A percentile compares a stretch with the other conserved stretches of the same genome.
Evolutionary conservation across 2,329 filamentous ascomycete species (phyloP).

Genomic region (Neospermospora avenae): DNA sequence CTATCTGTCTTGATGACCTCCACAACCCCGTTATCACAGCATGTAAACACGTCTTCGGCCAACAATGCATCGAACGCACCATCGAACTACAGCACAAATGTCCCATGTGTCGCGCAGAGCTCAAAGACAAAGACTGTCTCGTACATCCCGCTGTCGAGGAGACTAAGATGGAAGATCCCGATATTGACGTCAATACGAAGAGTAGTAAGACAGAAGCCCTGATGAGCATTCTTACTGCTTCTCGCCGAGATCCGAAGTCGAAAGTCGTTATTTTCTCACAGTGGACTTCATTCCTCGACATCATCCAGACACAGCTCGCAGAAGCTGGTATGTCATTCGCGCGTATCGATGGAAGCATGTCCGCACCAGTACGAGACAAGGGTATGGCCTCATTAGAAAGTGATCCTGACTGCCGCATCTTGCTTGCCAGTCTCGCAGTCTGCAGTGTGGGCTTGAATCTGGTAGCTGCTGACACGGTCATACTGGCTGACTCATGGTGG

Average conservation of each 20-base stretch:
- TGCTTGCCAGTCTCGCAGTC: constrained; percentile 79
- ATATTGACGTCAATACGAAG: constrained; percentile 60
- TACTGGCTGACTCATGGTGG: constrained; percentile 87
- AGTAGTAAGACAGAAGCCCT: constrained; percentile 83
- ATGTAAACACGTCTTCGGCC: constrained; percentile 80
- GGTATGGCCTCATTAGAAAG: constrained; percentile 65
- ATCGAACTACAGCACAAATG: constrained; percentile 76
- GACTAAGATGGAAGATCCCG: constrained; percentile 38
- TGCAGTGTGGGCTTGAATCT: constrained; percentile 85
- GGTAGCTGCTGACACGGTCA: constrained; percentile 80
- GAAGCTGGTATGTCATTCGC: constrained; percentile 59
- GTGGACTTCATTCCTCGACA: constrained; percentile 71
- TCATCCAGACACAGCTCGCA: constrained; percentile 66
- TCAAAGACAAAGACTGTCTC: constrained; percentile 58
- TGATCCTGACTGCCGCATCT: constrained; percentile 65
- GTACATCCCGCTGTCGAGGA: constrained; percentile 64
- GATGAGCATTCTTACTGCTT: constrained; percentile 70
- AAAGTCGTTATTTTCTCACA: constrained; percentile 75
- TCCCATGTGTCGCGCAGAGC: constrained; percentile 74
- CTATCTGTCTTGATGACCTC: constrained; percentile 73
- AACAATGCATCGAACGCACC: constrained; percentile 68
- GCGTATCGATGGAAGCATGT: constrained; percentile 81
- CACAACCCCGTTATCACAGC: constrained; percentile 76
- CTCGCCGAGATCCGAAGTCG: constrained; percentile 57
- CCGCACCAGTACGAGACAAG: constrained; percentile 63